Evolutionary conservation across 1,284 basidiomycete genomes (phyloP), one percentile per base, ranked within the genome.

Genomic region (Malassezia japonica): DNA sequence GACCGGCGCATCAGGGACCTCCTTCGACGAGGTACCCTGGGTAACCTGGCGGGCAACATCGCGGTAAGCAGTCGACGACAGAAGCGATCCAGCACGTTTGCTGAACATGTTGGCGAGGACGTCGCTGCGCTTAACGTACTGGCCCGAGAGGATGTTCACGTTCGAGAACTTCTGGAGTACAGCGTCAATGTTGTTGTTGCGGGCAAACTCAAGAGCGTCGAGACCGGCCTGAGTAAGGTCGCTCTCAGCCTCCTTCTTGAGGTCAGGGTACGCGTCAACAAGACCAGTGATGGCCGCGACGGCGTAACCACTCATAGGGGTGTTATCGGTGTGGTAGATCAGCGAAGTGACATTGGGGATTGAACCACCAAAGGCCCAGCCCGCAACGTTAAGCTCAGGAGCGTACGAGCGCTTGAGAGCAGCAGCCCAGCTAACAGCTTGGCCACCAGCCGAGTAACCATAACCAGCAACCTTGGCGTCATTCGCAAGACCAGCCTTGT

Each of bases 361-460:
- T 1, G 34, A 37, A 15, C 45, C 45, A 28, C 45, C 45, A 6
- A 36, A 29, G 2, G 45, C 24, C 45, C 45, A 46, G 18, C n/a
- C 45, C 3, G 20, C 27, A 1, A 46, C 35, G n/a, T 46, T 35
- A 15, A 67, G 24, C 8, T 67, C 65, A 1, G 57, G 48, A 4
- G 63, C 59, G 21, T 67, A 65, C 7, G 42, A 33, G 3, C 56
- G 43, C 32, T 62, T 48, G 12, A 61, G 12, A 20, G 61, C 51
- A 1, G 57, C 51, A 1, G 65, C 63, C 66, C 66, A 69, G 2
- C 62, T 63, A 0, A 58, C 55, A 7, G 65, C 60, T 1, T 62
- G 52, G 2, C 59, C 66, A 15, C 68, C 68, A 6, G 65, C 65
- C 2, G 62, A 65, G 46, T 70, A 69, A 13, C 67, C 68, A 41